phyloP scores from a whole-genome alignment of 495 filamentous ascomycete species.

The Penicillium subrubescens region DNA sequence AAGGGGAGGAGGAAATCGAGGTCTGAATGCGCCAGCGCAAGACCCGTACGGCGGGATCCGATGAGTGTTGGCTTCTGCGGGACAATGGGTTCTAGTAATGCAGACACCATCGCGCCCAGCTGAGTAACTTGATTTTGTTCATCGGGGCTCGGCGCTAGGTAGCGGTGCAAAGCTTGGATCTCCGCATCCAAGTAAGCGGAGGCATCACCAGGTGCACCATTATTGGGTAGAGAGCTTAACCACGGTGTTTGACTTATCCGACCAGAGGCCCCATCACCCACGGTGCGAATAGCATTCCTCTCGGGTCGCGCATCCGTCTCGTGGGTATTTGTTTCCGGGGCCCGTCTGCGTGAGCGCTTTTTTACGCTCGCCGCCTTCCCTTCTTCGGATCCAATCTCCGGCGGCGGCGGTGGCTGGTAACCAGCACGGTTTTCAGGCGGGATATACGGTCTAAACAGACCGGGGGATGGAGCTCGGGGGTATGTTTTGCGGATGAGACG shows the following conservation, averaged over 20 bases:
- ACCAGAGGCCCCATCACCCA: constrained; percentile 1
- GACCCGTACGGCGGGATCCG: constrained; percentile 57
- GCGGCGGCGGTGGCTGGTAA: constrained; percentile 16
- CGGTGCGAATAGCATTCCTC: constrained; percentile 21
- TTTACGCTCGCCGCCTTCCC: neutral
- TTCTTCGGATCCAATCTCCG: neutral
- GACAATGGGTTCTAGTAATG: constrained; percentile 20
- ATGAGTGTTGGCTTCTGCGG: constrained; percentile 42
- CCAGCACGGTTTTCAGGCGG: constrained; percentile 25
- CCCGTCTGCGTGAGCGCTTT: constrained; percentile 13
- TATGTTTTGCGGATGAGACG: constrained; percentile 43
- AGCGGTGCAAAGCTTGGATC: constrained; percentile 48
- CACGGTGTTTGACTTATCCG: constrained; percentile 34
- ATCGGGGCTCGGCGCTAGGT: constrained; percentile 36
- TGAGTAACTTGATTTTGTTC: constrained; percentile 36
- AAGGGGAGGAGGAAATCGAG: constrained; percentile 48
- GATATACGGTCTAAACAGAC: constrained; percentile 28
- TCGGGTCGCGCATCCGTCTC: neutral
- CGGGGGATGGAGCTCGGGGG: constrained; percentile 12
- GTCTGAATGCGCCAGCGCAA: constrained; percentile 53
- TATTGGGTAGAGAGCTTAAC: constrained; percentile 24
- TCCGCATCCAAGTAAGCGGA: constrained; percentile 43
- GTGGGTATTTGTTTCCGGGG: neutral
- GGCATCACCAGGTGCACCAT: constrained; percentile 15
- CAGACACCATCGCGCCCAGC: constrained; percentile 31